phyloP scores from a whole-genome alignment of 495 filamentous ascomycete species.

The Xylaria acuta region DNA sequence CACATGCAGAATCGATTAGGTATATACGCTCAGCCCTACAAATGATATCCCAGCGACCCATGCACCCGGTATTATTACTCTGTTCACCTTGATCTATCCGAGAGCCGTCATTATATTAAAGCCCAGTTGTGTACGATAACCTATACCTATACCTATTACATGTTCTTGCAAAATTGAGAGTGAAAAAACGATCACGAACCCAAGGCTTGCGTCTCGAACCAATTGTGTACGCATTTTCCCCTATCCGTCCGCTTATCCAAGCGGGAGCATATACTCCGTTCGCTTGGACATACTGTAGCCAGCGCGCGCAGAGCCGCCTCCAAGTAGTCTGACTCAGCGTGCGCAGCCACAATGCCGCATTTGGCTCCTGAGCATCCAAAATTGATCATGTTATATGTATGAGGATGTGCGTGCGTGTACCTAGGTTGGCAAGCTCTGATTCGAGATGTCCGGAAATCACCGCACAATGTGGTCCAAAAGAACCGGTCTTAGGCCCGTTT shows the following conservation, averaged over 20 bases:
- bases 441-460: conserved; percentile 1
- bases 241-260: conserved; percentile 1
- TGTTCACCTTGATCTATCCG: neutral
- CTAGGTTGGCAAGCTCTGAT: conserved; percentile 8
- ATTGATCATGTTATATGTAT: conserved; percentile 19
- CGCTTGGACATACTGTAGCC: neutral
- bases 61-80: conserved; percentile 12
- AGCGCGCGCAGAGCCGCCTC: conserved; percentile 24
- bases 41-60: conserved; percentile 21
- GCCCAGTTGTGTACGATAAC: neutral
- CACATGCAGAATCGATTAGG: conserved; percentile 26
- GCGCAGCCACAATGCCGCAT: conserved; percentile 15
- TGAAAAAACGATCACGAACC: neutral
- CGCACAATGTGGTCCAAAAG: conserved; percentile 10
- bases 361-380: neutral
- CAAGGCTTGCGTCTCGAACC: conserved; percentile 1
- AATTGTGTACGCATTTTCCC: neutral
- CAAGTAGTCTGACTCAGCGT: conserved; percentile 19
- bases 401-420: neutral
- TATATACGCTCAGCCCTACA: conserved; percentile 29
- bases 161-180: neutral
- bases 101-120: neutral
- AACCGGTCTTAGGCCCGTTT: conserved; percentile 11
- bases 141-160: neutral
- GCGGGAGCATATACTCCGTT: neutral